A percentile compares a stretch with the other conserved stretches of the same genome.
Evolutionary conservation across 805 yeast genomes (phyloP).

Genomic region (Saturnispora halmiae): DNA sequence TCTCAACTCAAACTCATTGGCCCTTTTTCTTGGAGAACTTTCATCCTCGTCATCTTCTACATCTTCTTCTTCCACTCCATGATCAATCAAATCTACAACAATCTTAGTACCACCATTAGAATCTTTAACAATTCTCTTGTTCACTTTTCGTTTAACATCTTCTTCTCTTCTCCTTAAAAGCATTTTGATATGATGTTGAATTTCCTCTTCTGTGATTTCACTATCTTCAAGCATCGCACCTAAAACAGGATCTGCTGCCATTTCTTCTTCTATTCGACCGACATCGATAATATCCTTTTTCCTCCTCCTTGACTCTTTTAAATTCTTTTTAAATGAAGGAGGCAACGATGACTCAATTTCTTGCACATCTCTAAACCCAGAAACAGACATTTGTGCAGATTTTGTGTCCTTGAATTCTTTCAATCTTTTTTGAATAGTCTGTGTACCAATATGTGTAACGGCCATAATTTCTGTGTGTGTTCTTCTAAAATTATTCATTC

Average conservation of each 20-base stretch:
- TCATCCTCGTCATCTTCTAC: slow-evolving; percentile 7
- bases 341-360: slow-evolving; percentile 51
- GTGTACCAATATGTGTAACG: slow-evolving; percentile 91
- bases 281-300: slow-evolving; percentile 23
- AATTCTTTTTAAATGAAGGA: slow-evolving; percentile 67
- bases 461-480: slow-evolving; percentile 91
- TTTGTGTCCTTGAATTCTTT: slow-evolving; percentile 77
- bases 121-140: slow-evolving; percentile 8
- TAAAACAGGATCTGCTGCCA: slow-evolving; percentile 35
- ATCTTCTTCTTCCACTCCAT: slow-evolving; percentile 18
- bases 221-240: slow-evolving; percentile 37
- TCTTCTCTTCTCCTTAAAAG: slow-evolving; percentile 23
- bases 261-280: slow-evolving; percentile 32
- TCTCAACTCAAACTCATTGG: slow-evolving; percentile 23
- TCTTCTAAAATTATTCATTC: slow-evolving; percentile 92
- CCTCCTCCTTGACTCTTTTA: slow-evolving; percentile 37
- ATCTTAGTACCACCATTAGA: slow-evolving; percentile 8
- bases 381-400: slow-evolving; percentile 64
- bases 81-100: slow-evolving; percentile 14
- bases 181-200: slow-evolving; percentile 27
- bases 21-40: background rate
- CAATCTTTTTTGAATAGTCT: slow-evolving; percentile 81
- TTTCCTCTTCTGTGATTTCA: slow-evolving; percentile 37
- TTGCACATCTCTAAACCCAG: slow-evolving; percentile 49
- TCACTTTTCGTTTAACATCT: slow-evolving; percentile 17